Evolutionary conservation across 2,329 filamentous ascomycete genomes (phyloP).

Genomic region (Trichoderma koningii): DNA sequence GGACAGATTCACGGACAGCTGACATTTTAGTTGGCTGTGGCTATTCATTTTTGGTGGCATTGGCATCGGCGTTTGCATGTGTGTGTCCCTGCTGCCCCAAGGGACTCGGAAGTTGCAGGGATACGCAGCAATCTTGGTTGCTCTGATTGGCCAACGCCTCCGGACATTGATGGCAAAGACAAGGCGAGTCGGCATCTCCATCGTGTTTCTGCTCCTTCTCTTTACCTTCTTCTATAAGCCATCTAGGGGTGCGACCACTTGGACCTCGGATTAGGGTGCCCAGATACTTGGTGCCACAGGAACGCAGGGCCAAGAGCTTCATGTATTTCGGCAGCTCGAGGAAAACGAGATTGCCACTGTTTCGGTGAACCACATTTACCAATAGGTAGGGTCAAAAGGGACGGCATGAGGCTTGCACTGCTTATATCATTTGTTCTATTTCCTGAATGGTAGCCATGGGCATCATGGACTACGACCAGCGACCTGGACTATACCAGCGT

Average conservation of each 20-base stretch:
- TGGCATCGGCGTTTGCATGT: conserved; percentile 7
- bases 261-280: conserved; percentile 3
- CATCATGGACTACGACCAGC: too few species aligned
- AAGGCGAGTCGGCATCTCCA: not conserved
- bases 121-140: not conserved
- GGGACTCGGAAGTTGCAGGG: not conserved
- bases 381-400: too few species aligned
- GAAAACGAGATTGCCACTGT: not conserved
- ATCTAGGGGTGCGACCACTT: conserved; percentile 4
- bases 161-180: conserved; percentile 7
- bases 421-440: too few species aligned
- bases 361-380: not conserved
- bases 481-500: too few species aligned
- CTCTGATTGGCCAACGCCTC: conserved; percentile 2
- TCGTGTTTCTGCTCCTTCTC: not conserved
- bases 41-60: conserved; percentile 1
- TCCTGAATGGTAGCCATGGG: too few species aligned
- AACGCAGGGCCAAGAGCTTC: not conserved
- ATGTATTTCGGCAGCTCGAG: not conserved
- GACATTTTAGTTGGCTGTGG: conserved; percentile 5
- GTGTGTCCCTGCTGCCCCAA: not conserved
- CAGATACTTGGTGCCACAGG: conserved; percentile 3
- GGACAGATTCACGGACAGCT: conserved; percentile 8
- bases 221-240: conserved; percentile 15
- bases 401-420: too few species aligned